Evolutionary conservation across 768 basidiomycete species (phyloP), one percentile per base, ranked within the genome.

Genomic region (Kwoniella botswanensis): DNA sequence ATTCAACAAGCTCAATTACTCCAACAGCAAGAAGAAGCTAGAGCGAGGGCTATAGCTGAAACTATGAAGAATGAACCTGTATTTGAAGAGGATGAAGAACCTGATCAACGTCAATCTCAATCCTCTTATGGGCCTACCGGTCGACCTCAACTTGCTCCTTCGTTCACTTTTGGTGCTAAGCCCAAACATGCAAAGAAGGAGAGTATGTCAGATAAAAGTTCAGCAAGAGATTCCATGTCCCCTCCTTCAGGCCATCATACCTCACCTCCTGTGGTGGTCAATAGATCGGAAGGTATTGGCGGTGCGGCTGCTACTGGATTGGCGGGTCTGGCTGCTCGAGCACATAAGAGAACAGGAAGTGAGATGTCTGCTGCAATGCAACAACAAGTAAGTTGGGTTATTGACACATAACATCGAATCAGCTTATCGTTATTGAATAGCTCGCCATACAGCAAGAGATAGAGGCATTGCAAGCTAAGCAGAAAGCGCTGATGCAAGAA

Each of bases 111-210:
- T n/a, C 71, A 71, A 57, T 71, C 73, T n/a, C 71, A 67, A 60
- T 71, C 72, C 21, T 56, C 67, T 18, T 60, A 78, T 26, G 73
- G 73, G 44, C 76, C 92, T 17, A 88, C 90, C 35, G 91, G 92
- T 56, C 90, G 93, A 72, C 93, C 93, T 50, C 93, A 94, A 81
- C 88, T 95, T 50, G 93, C 93, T 12, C 93, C 93, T n/a, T 87
- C 87, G 60, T 96, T 97, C 84, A 93, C 91, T 87, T 97, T 95
- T 82, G 94, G 93, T 60, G 88, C 89, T 67, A 74, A 74, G 52
- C 62, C 71, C 24, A 67, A 85, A 85, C 75, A 84, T 85, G 66
- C 86, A 86, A 44, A n/a, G 64, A 71, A 74, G 81, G 26, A 56
- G 52, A 81, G 83, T 21, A 67, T 65, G 13, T 65, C 67, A 13